Evolutionary conservation across 2,329 filamentous ascomycete species (phyloP).

Genomic region (Alternaria tenuissima): DNA sequence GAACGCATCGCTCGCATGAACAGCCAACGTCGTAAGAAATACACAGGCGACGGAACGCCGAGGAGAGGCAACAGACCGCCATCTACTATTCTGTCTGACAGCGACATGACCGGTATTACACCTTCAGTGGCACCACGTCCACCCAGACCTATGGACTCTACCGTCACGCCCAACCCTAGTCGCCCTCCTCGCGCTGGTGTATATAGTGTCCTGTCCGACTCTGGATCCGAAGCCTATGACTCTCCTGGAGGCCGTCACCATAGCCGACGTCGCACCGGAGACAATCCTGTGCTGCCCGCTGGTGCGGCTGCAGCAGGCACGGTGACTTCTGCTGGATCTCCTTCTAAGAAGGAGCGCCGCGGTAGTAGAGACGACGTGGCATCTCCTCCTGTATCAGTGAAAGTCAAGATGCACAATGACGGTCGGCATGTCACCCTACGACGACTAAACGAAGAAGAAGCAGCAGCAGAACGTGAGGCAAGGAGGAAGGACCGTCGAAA

Average conservation of each 20-base stretch:
- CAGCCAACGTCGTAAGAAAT: slow-evolving; percentile 66
- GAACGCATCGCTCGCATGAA: slow-evolving; percentile 62
- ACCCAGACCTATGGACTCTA: slow-evolving; percentile 39
- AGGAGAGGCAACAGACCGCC: slow-evolving; percentile 38
- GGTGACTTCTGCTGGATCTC: slow-evolving; percentile 38
- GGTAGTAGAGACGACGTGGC: slow-evolving; percentile 54
- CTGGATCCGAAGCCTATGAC: slow-evolving; percentile 50
- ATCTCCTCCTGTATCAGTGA: slow-evolving; percentile 69
- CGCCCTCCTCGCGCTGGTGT: slow-evolving; percentile 47
- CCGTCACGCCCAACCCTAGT: slow-evolving; percentile 37
- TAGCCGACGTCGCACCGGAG: slow-evolving; percentile 41
- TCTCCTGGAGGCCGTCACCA: slow-evolving; percentile 49
- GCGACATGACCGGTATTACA: slow-evolving; percentile 54
- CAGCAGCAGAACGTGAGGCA: slow-evolving; percentile 66
- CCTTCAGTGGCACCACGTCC: slow-evolving; percentile 54
- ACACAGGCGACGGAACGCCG: slow-evolving; percentile 70
- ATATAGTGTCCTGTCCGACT: slow-evolving; percentile 52
- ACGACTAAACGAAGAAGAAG: slow-evolving; percentile 68
- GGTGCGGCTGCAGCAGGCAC: slow-evolving; percentile 39
- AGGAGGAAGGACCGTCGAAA: slow-evolving; percentile 58
- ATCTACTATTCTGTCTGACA: slow-evolving; percentile 56
- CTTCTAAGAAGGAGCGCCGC: slow-evolving; percentile 42
- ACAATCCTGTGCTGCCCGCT: slow-evolving; percentile 34
- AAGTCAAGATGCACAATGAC: slow-evolving; percentile 71
- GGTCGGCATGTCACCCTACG: slow-evolving; percentile 70